phyloP scores from a whole-genome alignment of 768 basidiomycete species.

The Kwoniella bestiolae region DNA sequence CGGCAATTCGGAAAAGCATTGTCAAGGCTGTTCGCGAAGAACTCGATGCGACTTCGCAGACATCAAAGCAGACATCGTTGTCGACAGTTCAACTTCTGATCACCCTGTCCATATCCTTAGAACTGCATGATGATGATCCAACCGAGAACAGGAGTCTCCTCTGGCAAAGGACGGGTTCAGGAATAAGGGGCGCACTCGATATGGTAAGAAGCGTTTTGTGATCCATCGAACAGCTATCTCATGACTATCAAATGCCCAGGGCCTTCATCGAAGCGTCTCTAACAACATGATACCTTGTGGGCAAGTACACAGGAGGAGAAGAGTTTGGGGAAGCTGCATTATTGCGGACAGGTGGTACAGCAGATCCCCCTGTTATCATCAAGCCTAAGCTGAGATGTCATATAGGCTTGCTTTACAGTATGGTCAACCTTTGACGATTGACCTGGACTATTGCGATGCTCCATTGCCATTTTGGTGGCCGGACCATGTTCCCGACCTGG shows the following conservation, averaged over 20 bases:
- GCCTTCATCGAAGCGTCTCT: constrained; percentile 1
- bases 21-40: constrained; percentile 6
- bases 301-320: constrained; percentile 3
- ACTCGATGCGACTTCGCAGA: background rate
- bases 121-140: background rate
- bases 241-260: background rate
- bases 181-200: background rate
- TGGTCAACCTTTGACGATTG: constrained; percentile 10
- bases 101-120: background rate
- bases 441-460: constrained; percentile 13
- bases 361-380: background rate
- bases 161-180: background rate
- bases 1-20: background rate
- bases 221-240: background rate
- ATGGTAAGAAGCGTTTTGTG: background rate
- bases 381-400: background rate
- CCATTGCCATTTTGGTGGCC: constrained; percentile 8
- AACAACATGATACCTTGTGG: constrained; percentile 3
- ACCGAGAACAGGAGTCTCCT: constrained; percentile 7
- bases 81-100: constrained; percentile 3
- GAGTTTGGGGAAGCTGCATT: constrained; percentile 5
- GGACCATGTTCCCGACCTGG: constrained; percentile 5
- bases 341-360: constrained; percentile 3
- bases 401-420: constrained; percentile 4
- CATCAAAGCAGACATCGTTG: background rate